These are phyloP conservation scores for Eimeria nieschulzi DNA, from an alignment of 169 alveolate genomes.

Conservation along the genomic window DNA sequence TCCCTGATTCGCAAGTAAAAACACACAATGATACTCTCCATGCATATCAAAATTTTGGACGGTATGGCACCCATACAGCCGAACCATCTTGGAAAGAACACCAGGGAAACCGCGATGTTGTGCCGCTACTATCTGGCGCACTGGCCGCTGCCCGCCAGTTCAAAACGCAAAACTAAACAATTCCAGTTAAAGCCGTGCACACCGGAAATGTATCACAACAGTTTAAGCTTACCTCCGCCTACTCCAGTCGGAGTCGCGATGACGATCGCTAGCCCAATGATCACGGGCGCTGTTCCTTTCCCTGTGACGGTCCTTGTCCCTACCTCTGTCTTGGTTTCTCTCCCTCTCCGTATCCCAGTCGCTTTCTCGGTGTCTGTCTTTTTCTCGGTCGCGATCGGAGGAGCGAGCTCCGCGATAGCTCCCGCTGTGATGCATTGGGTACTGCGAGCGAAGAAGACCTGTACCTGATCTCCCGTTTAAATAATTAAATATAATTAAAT, in stretches of 20 bases:
- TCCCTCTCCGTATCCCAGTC: background rate
- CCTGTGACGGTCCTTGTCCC: background rate
- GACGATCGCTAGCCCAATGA: constrained; percentile 55
- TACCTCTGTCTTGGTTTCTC: constrained; percentile 38
- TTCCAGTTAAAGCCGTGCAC: no score
- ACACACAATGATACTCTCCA: background rate
- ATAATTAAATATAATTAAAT: no score
- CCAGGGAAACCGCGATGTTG: no score
- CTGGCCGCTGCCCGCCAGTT: no score
- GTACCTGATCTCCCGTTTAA: background rate
- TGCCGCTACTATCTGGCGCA: no score
- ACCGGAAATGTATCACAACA: no score
- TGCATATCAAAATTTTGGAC: no score
- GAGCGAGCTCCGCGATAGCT: constrained; percentile 51
- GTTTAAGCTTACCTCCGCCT: constrained; percentile 12
- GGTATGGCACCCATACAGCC: no score
- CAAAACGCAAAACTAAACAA: no score
- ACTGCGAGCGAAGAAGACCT: background rate
- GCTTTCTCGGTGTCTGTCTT: constrained; percentile 25
- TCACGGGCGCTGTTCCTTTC: constrained; percentile 25
- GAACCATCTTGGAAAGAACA: no score
- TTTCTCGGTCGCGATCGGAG: constrained; percentile 55
- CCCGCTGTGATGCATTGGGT: constrained; percentile 37
- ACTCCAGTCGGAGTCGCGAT: constrained; percentile 26
- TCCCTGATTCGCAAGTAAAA: background rate